Conservation (phyloP, 345 rosid genomes). For the Nephelium lappaceum region DNA sequence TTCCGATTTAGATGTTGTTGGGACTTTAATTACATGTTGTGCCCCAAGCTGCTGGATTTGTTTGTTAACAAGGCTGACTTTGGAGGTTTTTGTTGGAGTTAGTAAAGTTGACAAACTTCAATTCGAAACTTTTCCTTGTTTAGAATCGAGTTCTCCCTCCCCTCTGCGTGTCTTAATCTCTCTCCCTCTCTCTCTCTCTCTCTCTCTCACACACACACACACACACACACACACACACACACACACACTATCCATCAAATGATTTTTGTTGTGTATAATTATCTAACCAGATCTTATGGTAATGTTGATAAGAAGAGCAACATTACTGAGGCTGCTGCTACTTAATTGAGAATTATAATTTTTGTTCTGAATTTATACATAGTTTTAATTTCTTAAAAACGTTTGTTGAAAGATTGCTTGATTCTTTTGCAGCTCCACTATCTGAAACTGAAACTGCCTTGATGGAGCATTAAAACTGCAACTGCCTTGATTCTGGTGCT, state of each 20-base stretch:
- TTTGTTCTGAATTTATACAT: not conserved
- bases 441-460: slow-evolving; percentile 82
- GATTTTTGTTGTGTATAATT: not conserved
- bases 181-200: not conserved
- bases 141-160: not conserved
- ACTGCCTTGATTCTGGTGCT: slow-evolving; percentile 12
- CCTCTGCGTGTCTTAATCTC: too few species aligned
- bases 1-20: not conserved
- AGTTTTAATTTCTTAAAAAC: not conserved
- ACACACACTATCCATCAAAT: not conserved
- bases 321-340: not conserved
- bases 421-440: slow-evolving; percentile 67
- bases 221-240: too few species aligned
- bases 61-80: not conserved
- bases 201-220: too few species aligned
- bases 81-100: not conserved
- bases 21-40: not conserved
- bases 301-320: not conserved
- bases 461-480: slow-evolving; percentile 62
- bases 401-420: slow-evolving; percentile 20
- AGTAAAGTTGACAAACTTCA: not conserved
- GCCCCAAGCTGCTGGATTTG: not conserved
- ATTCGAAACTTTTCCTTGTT: not conserved
- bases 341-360: not conserved
- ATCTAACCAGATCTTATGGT: not conserved